phyloP scores from a whole-genome alignment of 2,329 filamentous ascomycete species.

The Chaetoscypha palmicola region DNA sequence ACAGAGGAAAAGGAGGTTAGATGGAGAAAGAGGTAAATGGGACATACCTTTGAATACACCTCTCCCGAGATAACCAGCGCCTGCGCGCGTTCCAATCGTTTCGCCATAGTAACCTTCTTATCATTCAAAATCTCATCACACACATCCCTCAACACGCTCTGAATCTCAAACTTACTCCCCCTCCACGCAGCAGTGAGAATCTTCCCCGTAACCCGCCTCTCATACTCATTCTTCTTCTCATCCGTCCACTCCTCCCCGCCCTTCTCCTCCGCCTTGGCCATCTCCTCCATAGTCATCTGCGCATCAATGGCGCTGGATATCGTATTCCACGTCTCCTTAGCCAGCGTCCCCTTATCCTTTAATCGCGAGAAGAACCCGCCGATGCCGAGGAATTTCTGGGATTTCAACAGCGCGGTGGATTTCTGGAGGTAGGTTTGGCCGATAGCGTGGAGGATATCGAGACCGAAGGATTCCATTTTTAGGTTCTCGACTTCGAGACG shows the following conservation, averaged over 20 bases:
- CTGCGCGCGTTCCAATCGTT: slow-evolving; percentile 85
- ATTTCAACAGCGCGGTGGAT: slow-evolving; percentile 80
- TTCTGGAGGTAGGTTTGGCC: slow-evolving; percentile 87
- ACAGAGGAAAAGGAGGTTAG: neutral
- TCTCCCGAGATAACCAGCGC: slow-evolving; percentile 84
- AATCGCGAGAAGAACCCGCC: slow-evolving; percentile 89
- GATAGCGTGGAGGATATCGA: slow-evolving; percentile 94
- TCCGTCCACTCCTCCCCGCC: slow-evolving; percentile 98
- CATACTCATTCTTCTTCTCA: slow-evolving; percentile 92
- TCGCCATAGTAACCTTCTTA: slow-evolving; percentile 70
- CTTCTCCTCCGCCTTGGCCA: slow-evolving; percentile 91
- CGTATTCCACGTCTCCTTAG: slow-evolving; percentile 98
- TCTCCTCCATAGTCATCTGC: slow-evolving; percentile 97
- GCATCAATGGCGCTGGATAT: slow-evolving; percentile 95
- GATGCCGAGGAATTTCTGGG: slow-evolving; percentile 94
- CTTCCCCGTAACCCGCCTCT: slow-evolving; percentile 93
- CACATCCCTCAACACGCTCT: slow-evolving; percentile 88
- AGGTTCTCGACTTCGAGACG: slow-evolving; percentile 92
- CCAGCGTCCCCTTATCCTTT: slow-evolving; percentile 92
- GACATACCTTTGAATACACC: slow-evolving; percentile 74
- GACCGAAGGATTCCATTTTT: slow-evolving; percentile 97
- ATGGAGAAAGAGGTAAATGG: neutral
- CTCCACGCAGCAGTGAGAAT: slow-evolving; percentile 95
- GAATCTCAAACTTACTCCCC: slow-evolving; percentile 96
- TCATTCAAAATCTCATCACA: slow-evolving; percentile 81